Evolutionary conservation across 1,284 basidiomycete genomes (phyloP), one percentile per base, ranked within the genome.

Genomic region (Leccinum ponderosum): DNA sequence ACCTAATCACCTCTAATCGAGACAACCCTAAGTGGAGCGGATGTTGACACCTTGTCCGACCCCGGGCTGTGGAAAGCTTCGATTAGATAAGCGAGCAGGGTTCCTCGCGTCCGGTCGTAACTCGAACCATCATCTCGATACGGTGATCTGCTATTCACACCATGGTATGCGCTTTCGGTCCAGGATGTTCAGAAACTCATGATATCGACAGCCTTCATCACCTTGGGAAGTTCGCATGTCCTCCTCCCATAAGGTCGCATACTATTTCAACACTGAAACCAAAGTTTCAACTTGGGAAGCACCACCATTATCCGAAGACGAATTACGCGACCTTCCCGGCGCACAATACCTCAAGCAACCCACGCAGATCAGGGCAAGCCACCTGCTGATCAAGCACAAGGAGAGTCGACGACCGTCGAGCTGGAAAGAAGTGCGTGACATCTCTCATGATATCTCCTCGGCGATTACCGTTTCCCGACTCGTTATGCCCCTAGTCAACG

Each of bases 381-480:
- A 99, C 79, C 80, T 99, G 64, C 80, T 99, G 58, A 89, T 98
- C 67, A 99, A 99, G 80, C 96, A 98, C 77, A 79, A 78, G 27
- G 93, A 85, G 12, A 96, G 93, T 73, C 82, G 97, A 61, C 81
- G 95, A 56, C 94, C 97, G 5, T 87, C 90, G 58, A 94, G 91
- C 72, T 97, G 95, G 95, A 94, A 94, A 75, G 89, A 95, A 81
- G 94, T 94, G 67, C 66, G 90, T 79, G 35, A 20, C 17, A 31
- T 55, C 33, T 58, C 47, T n/a, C 50, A 51, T 25, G 17, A 44
- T 44, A 56, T 39, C 39, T 17, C 6, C 17, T 6, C 15, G 11
- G 55, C 39, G 33, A 33, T 61, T 55, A 17, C 22, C 29, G 47
- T 12, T 8, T 25, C 25, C 44, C 15, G 47, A 60, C 53, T 25